Evolutionary conservation across 2,329 filamentous ascomycete species (phyloP), one percentile per base, ranked within the genome.

Genomic region (Trichoderma atrobrunneum): DNA sequence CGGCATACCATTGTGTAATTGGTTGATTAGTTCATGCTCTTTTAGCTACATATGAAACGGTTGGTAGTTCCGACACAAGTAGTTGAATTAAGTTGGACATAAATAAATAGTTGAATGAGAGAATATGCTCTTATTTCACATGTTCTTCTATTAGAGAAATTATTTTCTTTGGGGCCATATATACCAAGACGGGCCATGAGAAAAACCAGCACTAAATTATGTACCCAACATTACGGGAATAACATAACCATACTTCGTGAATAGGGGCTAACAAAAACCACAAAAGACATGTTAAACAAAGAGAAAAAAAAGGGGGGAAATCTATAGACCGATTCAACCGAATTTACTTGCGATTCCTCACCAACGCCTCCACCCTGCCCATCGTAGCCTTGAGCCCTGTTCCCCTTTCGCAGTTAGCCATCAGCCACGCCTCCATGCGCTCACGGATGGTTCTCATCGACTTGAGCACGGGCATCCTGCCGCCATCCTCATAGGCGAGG

Each of bases 381-480:
- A 97, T 85, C 43, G 91, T 83, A 28, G 85, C 89, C 81, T 93
- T 92, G 78, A 98, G 85, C 62, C 93, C 82, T 78, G 92, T 83
- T 0, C 95, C 95, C 78, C 90, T 92, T 84, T 97, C 95, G 75
- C 92, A 92, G 80, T 97, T 96, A 11, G 80, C 86, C 82, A 92
- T 91, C 70, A 98, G 83, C 92, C 93, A 97, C 2, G 71, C 78
- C 84, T 98, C 95, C 94, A 98, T 97, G 78, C 86, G 86, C 83
- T 93, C 90, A 74, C 95, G 87, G 14, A 93, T 85, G 32, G 79
- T 80, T 76, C 85, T 88, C 89, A 98, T 89, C 1, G 91, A 89
- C 78, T 85, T 89, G 72, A 92, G 80, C 5, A 95, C 87, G 0
- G 95, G 95, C 87, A 98, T 87, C 75, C 82, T 87, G n/a, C 80